These are phyloP conservation scores for Acer yangbiense DNA, from an alignment of 345 rosid genomes.

Conservation along the genomic window DNA sequence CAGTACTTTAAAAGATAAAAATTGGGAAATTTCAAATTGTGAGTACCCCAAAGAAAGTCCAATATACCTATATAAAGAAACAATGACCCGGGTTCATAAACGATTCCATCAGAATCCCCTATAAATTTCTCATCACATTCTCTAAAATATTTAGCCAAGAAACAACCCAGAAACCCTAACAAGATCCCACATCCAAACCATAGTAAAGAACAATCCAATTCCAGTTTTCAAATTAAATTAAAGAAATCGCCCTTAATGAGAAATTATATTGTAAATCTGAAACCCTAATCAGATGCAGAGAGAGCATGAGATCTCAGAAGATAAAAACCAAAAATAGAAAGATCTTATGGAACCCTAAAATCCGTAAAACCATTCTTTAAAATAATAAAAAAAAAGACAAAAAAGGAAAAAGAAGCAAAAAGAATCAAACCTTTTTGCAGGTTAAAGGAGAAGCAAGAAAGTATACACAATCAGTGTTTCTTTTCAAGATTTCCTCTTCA, in stretches of 20 bases:
- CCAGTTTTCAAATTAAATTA: neutral
- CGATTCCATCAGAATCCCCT: no score
- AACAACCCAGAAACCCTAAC: constrained; percentile 3
- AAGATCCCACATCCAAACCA: constrained; percentile 11
- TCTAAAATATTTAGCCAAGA: neutral
- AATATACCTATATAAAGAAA: neutral
- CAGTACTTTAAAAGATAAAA: neutral
- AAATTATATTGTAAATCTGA: constrained; percentile 27
- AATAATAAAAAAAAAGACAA: neutral
- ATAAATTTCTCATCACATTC: neutral
- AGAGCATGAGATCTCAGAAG: constrained; percentile 11
- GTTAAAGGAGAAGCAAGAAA: constrained; percentile 95
- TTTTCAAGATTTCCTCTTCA: constrained; percentile 83
- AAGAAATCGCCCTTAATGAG: neutral
- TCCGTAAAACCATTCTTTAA: neutral
- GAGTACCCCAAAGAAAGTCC: no score
- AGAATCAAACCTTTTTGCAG: constrained; percentile 83
- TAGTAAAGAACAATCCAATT: neutral
- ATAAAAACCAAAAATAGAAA: neutral
- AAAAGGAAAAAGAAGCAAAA: no score
- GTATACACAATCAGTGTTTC: constrained; percentile 95
- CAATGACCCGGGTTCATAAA: neutral
- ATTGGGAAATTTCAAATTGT: neutral
- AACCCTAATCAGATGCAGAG: constrained; percentile 34
- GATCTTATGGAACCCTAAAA: constrained; percentile 21